Percentiles rank a stretch among this genome's conserved stretches.
phyloP scores from a whole-genome alignment of 805 yeast species.

The Yarrowia sp. region DNA sequence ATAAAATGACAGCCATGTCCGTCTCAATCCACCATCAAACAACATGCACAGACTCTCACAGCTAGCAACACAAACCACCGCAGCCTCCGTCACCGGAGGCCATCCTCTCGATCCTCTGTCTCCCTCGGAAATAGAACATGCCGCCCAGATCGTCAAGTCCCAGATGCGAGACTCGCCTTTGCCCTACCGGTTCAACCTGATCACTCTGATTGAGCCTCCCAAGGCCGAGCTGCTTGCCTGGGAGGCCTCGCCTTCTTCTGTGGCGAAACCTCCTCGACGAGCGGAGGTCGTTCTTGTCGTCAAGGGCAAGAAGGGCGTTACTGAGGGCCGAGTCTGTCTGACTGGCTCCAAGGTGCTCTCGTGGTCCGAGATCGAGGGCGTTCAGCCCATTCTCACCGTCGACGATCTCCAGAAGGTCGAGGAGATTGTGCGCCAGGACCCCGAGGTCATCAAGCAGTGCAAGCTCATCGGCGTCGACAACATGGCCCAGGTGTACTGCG shows the following conservation, averaged over 20 bases:
- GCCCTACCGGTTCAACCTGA: constrained; percentile 3
- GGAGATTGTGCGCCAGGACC: constrained; percentile 64
- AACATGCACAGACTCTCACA: constrained; percentile 7
- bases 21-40: background rate
- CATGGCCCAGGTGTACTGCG: constrained; percentile 61
- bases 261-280: constrained; percentile 55
- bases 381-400: constrained; percentile 72
- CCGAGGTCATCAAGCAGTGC: constrained; percentile 70
- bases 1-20: background rate
- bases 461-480: constrained; percentile 67
- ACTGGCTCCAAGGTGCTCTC: constrained; percentile 48
- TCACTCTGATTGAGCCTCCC: constrained; percentile 9
- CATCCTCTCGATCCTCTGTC: constrained; percentile 16
- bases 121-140: constrained; percentile 10
- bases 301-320: constrained; percentile 57
- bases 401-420: constrained; percentile 65
- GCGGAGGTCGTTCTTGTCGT: constrained; percentile 65
- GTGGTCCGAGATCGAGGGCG: constrained; percentile 53
- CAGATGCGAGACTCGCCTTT: background rate
- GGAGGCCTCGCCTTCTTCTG: constrained; percentile 6
- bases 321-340: constrained; percentile 69
- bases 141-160: background rate
- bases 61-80: constrained; percentile 2
- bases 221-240: background rate
- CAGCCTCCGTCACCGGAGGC: background rate